These are phyloP conservation scores for Xylariales sp. DNA, from an alignment of 2,329 filamentous ascomycete genomes.

Conservation along the genomic window DNA sequence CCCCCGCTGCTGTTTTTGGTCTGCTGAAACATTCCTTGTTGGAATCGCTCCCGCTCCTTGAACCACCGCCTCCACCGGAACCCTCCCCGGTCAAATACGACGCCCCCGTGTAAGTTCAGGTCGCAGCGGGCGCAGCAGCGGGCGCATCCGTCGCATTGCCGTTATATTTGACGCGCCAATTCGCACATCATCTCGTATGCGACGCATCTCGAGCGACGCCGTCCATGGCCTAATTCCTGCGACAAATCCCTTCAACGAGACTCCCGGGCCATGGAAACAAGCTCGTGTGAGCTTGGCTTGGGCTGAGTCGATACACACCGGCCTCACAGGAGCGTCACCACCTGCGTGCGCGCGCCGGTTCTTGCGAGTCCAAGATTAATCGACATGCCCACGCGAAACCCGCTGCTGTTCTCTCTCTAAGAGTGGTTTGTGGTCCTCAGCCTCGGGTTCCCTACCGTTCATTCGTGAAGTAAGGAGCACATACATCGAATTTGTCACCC, in stretches of 20 bases:
- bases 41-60: constrained; percentile 9
- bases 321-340: constrained; percentile 10
- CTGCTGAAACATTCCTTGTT: constrained; percentile 12
- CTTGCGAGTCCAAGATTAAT: constrained; percentile 15
- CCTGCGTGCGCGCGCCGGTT: constrained; percentile 3
- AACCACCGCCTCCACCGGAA: constrained; percentile 3
- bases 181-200: constrained; percentile 10
- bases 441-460: constrained; percentile 5
- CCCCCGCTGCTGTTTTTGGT: neutral
- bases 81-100: constrained; percentile 17
- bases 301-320: constrained; percentile 30
- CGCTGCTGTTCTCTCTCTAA: constrained; percentile 1
- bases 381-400: constrained; percentile 24
- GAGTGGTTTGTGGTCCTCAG: constrained; percentile 22
- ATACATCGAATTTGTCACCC: neutral
- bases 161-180: constrained; percentile 21
- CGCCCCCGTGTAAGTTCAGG: constrained; percentile 15
- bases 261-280: constrained; percentile 18
- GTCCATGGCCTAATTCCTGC: constrained; percentile 5
- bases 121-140: constrained; percentile 9
- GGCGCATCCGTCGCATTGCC: constrained; percentile 21
- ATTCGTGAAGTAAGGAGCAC: neutral
- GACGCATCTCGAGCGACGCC: constrained; percentile 1
- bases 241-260: neutral
- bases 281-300: constrained; percentile 28